Percentiles rank a stretch among this genome's conserved stretches.
phyloP scores from a whole-genome alignment of 2,329 filamentous ascomycete species.

The Cytospora mali region DNA sequence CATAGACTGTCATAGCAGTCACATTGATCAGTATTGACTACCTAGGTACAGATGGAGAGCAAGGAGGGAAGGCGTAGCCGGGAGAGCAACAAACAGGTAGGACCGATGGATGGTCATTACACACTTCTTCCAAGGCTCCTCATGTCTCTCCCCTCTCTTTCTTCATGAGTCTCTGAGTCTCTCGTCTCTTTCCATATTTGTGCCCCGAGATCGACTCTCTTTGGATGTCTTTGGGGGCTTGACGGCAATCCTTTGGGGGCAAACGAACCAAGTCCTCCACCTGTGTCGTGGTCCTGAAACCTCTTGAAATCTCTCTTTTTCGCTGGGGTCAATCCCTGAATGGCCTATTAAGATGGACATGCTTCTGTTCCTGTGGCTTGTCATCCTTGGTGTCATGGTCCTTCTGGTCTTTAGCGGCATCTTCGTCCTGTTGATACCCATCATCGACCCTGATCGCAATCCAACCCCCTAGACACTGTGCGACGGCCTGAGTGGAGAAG shows the following conservation, averaged over 20 bases:
- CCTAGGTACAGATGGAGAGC: too few species aligned
- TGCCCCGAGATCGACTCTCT: not conserved
- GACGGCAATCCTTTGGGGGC: too few species aligned
- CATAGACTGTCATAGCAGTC: too few species aligned
- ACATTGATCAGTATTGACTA: too few species aligned
- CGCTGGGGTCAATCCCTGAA: not conserved
- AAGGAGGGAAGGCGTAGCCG: not conserved
- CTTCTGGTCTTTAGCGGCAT: constrained; percentile 24
- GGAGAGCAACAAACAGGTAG: not conserved
- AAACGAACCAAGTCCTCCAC: too few species aligned
- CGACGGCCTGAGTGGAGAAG: too few species aligned
- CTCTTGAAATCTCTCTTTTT: not conserved
- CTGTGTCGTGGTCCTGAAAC: not conserved
- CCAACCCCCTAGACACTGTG: not conserved
- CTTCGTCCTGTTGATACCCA: constrained; percentile 20
- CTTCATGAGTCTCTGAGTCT: too few species aligned
- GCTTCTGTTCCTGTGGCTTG: constrained; percentile 26
- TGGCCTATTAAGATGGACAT: constrained; percentile 27
- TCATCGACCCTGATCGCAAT: constrained; percentile 22
- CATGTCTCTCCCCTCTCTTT: not conserved
- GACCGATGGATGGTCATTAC: not conserved
- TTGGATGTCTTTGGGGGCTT: too few species aligned
- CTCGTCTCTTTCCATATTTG: not conserved
- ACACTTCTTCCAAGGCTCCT: not conserved
- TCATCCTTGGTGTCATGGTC: constrained; percentile 25